Evolutionary conservation across 495 filamentous ascomycete species (phyloP).

Genomic region (Annulohypoxylon maeteangense): DNA sequence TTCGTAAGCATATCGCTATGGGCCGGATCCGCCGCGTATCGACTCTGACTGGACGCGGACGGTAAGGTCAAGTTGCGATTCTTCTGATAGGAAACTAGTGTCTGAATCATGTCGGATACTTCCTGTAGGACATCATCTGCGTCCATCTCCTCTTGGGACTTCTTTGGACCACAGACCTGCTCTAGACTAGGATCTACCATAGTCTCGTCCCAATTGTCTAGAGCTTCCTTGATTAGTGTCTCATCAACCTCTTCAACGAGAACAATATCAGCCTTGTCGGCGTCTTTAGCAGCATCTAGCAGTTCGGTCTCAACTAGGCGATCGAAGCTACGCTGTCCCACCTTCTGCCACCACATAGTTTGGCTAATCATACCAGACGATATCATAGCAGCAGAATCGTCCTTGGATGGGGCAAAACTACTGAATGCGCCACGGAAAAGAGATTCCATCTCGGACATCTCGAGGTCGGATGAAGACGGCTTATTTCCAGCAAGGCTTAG

Average conservation of each 20-base stretch:
- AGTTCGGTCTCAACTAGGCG: slow-evolving; percentile 55
- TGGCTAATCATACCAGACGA: slow-evolving; percentile 74
- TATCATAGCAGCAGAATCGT: slow-evolving; percentile 79
- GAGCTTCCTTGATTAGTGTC: slow-evolving; percentile 56
- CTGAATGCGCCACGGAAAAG: slow-evolving; percentile 86
- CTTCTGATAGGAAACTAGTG: slow-evolving; percentile 85
- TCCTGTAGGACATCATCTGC: slow-evolving; percentile 79
- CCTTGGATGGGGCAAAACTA: slow-evolving; percentile 84
- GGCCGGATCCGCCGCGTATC: slow-evolving; percentile 60
- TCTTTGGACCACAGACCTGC: slow-evolving; percentile 58
- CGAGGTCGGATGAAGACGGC: slow-evolving; percentile 62
- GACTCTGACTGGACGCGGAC: slow-evolving; percentile 56
- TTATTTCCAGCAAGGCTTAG: slow-evolving; percentile 73
- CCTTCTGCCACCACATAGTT: slow-evolving; percentile 84
- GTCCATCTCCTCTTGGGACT: slow-evolving; percentile 67
- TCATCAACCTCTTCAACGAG: slow-evolving; percentile 54
- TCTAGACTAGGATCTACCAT: slow-evolving; percentile 63
- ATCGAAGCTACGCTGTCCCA: slow-evolving; percentile 70
- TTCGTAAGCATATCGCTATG: slow-evolving; percentile 63
- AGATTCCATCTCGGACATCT: slow-evolving; percentile 74
- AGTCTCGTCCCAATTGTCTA: slow-evolving; percentile 62
- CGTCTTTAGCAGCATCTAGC: slow-evolving; percentile 50
- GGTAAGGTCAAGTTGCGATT: slow-evolving; percentile 76
- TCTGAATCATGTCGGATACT: slow-evolving; percentile 85
- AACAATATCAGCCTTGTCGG: slow-evolving; percentile 49